Evolutionary conservation across 345 rosid species (phyloP), one percentile per base, ranked within the genome.

Genomic region (Gossypium raimondii): DNA sequence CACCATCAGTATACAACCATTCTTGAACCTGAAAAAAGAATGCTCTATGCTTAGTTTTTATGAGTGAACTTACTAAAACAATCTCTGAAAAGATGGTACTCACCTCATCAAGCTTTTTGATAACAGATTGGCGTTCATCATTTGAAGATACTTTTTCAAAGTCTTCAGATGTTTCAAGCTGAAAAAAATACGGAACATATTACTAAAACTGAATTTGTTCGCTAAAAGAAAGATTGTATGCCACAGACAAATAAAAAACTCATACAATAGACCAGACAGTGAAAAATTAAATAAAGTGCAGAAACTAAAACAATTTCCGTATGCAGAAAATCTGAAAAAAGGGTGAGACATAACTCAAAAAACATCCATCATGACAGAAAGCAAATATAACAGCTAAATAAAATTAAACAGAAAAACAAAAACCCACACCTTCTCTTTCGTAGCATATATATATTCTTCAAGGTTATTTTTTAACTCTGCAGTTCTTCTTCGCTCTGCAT

Each of bases 1-100:
- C 99, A 12, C 97, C 99, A 27, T 96, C 99, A 74, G 87, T 92
- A 75, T 96, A 96, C 50, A 96, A 88, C 99, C 99, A 96, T 17
- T 96, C 98, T 87, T 96, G 97, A 76, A 85, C 98, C 99, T 93
- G 83, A 75, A 82, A 17, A 22, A 69, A 77, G 24, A 18, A 14
- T 77, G n/a, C 16, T 43, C 10, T 17, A 29, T 17, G 41, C 70
- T 73, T 64, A 67, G 61, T 17, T 71, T 48, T 17, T 57, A 20
- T 29, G 11, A 70, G 65, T 43, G 24, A 57, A 13, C 20, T 47
- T 18, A 65, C 20, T 27, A 74, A 73, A 67, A 70, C 57, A 51
- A 59, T 43, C 76, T 8, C 72, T 24, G 27, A 16, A 34, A 74
- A 48, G 43, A 41, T 27, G 75, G 75, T 22, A 72, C 84, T 67